Conservation (phyloP, 352 stramenopile species). For the Globisporangium abappressorium region DNA sequence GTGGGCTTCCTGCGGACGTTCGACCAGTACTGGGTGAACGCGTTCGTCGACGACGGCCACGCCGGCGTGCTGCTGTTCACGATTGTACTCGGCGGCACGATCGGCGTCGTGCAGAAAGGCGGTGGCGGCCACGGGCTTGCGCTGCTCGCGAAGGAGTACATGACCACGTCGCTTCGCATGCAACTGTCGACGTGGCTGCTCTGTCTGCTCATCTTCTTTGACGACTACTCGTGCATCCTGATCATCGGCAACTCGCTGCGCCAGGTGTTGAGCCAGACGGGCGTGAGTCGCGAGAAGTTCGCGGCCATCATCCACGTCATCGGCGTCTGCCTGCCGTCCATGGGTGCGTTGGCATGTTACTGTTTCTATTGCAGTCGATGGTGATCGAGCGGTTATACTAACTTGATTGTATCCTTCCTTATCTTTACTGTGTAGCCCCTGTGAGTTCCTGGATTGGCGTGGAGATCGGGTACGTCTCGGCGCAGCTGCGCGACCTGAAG, state of each 20-base stretch:
- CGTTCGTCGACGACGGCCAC: conserved; percentile 81
- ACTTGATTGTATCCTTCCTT: conserved; percentile 1
- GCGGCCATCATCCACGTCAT: conserved; percentile 88
- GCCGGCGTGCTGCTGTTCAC: conserved; percentile 88
- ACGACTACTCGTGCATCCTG: conserved; percentile 91
- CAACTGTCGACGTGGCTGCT: conserved; percentile 82
- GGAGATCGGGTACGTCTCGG: conserved; percentile 86
- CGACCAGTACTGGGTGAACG: conserved; percentile 85
- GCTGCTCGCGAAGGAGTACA: conserved; percentile 73
- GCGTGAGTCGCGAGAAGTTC: conserved; percentile 87
- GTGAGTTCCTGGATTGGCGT: conserved; percentile 90
- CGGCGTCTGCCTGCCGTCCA: conserved; percentile 83
- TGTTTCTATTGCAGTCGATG: not conserved
- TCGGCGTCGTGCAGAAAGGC: conserved; percentile 87
- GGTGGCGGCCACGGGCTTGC: conserved; percentile 84
- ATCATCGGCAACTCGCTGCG: conserved; percentile 88
- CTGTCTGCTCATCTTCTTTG: conserved; percentile 90
- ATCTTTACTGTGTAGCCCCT: conserved; percentile 35
- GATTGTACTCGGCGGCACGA: conserved; percentile 84
- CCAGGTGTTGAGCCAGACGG: conserved; percentile 76
- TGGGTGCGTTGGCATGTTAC: conserved; percentile 43
- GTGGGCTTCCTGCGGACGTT: conserved; percentile 80
- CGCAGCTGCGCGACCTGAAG: conserved; percentile 67
- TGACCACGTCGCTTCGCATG: conserved; percentile 81
- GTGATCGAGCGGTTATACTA: not conserved